phyloP scores from a whole-genome alignment of 2,329 filamentous ascomycete species.

The Monosporascus sp. region DNA sequence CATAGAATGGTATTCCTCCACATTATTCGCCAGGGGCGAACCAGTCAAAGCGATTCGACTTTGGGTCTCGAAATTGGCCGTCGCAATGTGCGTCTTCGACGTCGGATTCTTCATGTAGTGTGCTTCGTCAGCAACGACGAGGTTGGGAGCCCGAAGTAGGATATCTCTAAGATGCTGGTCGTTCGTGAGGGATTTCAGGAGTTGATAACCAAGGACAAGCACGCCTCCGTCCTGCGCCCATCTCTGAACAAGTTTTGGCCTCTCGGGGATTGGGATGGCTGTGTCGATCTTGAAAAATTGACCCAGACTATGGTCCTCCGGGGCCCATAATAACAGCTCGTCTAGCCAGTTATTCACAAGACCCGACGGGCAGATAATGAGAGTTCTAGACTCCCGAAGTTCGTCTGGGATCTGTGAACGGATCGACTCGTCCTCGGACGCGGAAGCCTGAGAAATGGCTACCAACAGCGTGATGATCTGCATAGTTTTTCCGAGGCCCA shows the following conservation, averaged over 20 bases:
- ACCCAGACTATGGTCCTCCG: constrained; percentile 47
- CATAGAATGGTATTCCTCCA: constrained; percentile 81
- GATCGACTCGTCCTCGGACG: constrained; percentile 52
- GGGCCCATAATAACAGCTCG: constrained; percentile 68
- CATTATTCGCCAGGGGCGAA: constrained; percentile 78
- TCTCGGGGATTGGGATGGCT: constrained; percentile 26
- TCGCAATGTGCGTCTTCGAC: constrained; percentile 47
- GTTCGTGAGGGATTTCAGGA: constrained; percentile 48
- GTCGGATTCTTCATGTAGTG: constrained; percentile 68
- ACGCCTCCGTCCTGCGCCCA: constrained; percentile 68
- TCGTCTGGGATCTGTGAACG: constrained; percentile 61
- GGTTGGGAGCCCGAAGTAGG: constrained; percentile 57
- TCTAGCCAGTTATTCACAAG: constrained; percentile 80
- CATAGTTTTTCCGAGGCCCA: constrained; percentile 92
- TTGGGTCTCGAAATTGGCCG: constrained; percentile 57
- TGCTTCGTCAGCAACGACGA: constrained; percentile 82
- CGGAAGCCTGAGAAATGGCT: constrained; percentile 62
- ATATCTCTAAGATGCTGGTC: constrained; percentile 33
- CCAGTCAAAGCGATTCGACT: constrained; percentile 81
- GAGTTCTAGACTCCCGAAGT: constrained; percentile 56
- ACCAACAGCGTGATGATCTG: constrained; percentile 81
- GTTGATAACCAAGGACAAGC: constrained; percentile 69
- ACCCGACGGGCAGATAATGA: constrained; percentile 71
- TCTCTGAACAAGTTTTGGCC: constrained; percentile 39
- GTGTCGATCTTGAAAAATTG: constrained; percentile 50